Conservation (phyloP, 768 basidiomycete species). For the Auricularia cornea region DNA sequence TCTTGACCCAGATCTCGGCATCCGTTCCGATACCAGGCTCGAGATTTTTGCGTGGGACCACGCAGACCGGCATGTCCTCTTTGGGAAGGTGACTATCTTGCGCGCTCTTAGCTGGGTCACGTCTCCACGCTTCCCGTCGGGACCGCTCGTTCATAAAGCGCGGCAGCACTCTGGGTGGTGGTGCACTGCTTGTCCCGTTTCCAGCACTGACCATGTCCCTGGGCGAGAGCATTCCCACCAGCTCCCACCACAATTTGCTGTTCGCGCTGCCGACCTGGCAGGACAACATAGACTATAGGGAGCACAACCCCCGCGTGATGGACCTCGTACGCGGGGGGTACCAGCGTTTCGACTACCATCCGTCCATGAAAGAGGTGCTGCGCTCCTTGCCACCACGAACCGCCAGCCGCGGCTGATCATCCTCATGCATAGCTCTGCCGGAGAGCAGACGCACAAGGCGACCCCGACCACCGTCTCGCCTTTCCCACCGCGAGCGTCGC, state of each 20-base stretch:
- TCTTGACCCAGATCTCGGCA: no score
- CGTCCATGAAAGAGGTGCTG: conserved; percentile 35
- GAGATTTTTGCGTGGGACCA: no score
- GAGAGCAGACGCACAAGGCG: no score
- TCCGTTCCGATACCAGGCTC: no score
- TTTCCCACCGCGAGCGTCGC: conserved; percentile 32
- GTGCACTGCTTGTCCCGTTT: no score
- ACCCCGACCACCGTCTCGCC: conserved; percentile 36
- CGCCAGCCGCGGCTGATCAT: no score
- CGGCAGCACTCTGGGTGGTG: no score
- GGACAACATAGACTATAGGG: conserved; percentile 41
- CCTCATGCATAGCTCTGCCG: conserved; percentile 33
- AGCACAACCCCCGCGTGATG: conserved; percentile 33
- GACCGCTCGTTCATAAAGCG: no score
- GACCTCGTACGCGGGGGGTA: conserved; percentile 41
- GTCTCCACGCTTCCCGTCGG: no score
- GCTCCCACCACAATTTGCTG: conserved; percentile 38
- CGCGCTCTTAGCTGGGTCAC: no score
- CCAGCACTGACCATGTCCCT: conserved; percentile 1
- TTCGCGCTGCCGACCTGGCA: conserved; percentile 42
- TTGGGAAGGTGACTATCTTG: no score
- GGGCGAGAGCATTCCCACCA: conserved; percentile 19
- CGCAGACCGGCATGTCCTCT: no score
- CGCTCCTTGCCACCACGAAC: neutral
- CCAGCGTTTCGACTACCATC: conserved; percentile 43